Evolutionary conservation across 2,329 filamentous ascomycete genomes (phyloP), one percentile per base, ranked within the genome.

Genomic region (Stachybotrys elegans): DNA sequence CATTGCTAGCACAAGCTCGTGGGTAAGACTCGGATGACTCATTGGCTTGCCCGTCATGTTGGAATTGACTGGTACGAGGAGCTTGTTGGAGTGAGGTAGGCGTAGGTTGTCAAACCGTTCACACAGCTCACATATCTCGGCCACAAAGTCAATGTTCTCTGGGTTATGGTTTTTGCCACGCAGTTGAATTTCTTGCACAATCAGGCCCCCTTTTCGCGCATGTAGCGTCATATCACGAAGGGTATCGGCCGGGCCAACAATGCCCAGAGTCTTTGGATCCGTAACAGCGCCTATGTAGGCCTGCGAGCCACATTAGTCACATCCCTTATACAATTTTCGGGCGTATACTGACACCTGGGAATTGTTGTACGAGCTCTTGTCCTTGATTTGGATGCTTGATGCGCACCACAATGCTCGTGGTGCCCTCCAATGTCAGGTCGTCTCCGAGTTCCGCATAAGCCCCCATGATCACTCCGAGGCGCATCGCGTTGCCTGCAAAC

Each of bases 211-310:
- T 8, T 7, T 16, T 25, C 21, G 20, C 12, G 27, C 40, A n/a
- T 42, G 22, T 20, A n/a, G 7, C n/a, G 13, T 34, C 6, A 42
- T 3, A 4, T 22, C 29, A 21, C 20, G 17, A 12, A 42, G 40
- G n/a, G n/a, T 19, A 5, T 34, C n/a, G 17, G 40, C 16, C 8
- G 40, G 40, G 17, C 40, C 40, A 6, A 42, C 40, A 8, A 41
- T 29, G 17, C 39, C 22, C 6, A 41, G 27, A 11, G 22, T 25
- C 19, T 23, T 29, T 6, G 40, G 40, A 9, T 42, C 40, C n/a
- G 40, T 42, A 29, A 42, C 27, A 34, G 40, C 40, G n/a, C 16
- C 20, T 8, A 42, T 19, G 17, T 42, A 42, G 6, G 40, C 17
- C 22, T 34, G n/a, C 9, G 25, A 34, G n/a, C 31, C 9, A 34